A percentile compares a stretch with the other conserved stretches of the same genome.
Conservation (phyloP, 495 filamentous ascomycete species). For the Aspergillus bridgeri region DNA sequence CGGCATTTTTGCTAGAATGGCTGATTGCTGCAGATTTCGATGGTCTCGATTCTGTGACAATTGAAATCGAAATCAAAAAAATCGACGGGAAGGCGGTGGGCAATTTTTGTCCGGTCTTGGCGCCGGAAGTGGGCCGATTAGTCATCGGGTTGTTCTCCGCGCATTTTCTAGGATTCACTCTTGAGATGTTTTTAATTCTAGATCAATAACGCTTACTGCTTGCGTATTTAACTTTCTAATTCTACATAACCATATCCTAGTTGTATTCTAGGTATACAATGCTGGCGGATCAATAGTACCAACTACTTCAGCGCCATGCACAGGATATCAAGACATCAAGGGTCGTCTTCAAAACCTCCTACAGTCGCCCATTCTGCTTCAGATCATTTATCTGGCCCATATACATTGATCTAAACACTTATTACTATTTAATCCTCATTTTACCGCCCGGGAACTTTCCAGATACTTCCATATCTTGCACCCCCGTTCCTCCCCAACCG, state of each 20-base stretch:
- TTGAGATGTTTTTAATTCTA: neutral
- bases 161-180: neutral
- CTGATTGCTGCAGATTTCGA: conserved; percentile 22
- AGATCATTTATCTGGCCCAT: neutral
- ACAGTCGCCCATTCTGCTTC: neutral
- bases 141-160: conserved; percentile 7
- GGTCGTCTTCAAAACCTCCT: neutral
- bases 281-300: too few relatives aligned
- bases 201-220: neutral
- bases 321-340: neutral
- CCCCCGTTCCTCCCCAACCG: conserved; percentile 34
- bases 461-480: conserved; percentile 45
- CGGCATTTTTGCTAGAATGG: conserved; percentile 34
- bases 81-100: conserved; percentile 42
- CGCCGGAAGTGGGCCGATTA: conserved; percentile 12
- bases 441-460: conserved; percentile 23
- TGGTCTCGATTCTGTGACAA: conserved; percentile 30
- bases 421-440: neutral
- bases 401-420: neutral
- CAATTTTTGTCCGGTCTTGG: conserved; percentile 34
- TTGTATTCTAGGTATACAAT: too few relatives aligned
- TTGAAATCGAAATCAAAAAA: conserved; percentile 36
- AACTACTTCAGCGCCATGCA: neutral
- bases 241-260: too few relatives aligned
- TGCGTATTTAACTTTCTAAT: neutral